These are phyloP conservation scores for Phytophthora boehmeriae DNA, from an alignment of 352 stramenopile genomes.

Conservation along the genomic window DNA sequence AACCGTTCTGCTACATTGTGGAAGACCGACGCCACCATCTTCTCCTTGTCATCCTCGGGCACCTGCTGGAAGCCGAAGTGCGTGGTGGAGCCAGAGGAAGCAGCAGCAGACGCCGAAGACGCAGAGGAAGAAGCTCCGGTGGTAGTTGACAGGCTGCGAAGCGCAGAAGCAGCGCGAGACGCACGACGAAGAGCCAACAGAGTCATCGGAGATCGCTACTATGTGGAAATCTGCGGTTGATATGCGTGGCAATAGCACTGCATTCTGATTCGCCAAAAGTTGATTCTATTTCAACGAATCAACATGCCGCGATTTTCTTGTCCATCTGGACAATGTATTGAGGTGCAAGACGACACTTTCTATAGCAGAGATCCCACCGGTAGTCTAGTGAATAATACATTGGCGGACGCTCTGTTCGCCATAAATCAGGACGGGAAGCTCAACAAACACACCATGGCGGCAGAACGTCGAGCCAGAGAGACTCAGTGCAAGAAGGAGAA, in stretches of 20 bases:
- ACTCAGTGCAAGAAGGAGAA: conserved; percentile 49
- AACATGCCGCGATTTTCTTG: too few relatives aligned
- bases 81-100: conserved; percentile 48
- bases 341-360: conserved; percentile 67
- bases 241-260: neutral
- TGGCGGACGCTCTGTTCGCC: conserved; percentile 46
- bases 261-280: too few relatives aligned
- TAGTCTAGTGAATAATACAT: conserved; percentile 48
- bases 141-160: conserved; percentile 22
- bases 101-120: conserved; percentile 1
- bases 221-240: neutral
- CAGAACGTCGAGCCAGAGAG: conserved; percentile 49
- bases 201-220: conserved; percentile 10
- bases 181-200: conserved; percentile 21
- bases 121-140: conserved; percentile 4
- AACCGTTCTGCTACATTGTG: conserved; percentile 97
- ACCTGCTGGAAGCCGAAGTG: conserved; percentile 93
- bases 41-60: conserved; percentile 93
- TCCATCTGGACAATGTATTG: too few relatives aligned
- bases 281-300: neutral
- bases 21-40: conserved; percentile 96
- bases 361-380: conserved; percentile 54
- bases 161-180: conserved; percentile 12
- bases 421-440: conserved; percentile 39
- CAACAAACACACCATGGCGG: conserved; percentile 47